Evolutionary conservation across 2,329 filamentous ascomycete genomes (phyloP), one percentile per base, ranked within the genome.

Genomic region (Ophiostoma triangulosporum): DNA sequence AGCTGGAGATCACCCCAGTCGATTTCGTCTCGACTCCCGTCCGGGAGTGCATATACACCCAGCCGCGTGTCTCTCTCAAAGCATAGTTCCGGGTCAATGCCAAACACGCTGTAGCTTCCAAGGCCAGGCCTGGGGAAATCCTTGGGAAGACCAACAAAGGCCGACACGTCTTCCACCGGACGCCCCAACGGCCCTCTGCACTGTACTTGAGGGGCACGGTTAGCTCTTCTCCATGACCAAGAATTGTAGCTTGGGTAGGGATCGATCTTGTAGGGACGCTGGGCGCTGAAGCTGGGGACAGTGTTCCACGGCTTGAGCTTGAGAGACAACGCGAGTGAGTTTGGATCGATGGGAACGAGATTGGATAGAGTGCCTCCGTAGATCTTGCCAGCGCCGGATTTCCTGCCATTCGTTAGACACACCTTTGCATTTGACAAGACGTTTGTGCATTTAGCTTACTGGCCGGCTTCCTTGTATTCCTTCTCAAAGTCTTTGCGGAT

Each of bases 161-260:
- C 78, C 6, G 81, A 68, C 26, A 83, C 71, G 60, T 88, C 83
- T 56, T 81, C 74, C 7, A 77, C 66, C 48, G 72, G 72, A 54
- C 74, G 69, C 43, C 82, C 82, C 4, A 76, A 69, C 1, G 84
- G 80, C 1, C 84, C 84, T 50, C 77, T 69, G 64, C 86, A 90
- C 2, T 81, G 66, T 6, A 79, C 73, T 61, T 83, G 79, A 52
- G 74, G 65, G 15, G 81, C 83, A 48, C 75, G 71, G 58, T 50
- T 40, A 2, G 76, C 76, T 29, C 68, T 64, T 48, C 69, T 67
- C 82, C 83, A 89, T 14, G 70, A 66, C 3, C 70, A 68, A 50
- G 73, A 76, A 61, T 86, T 84, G 68, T 88, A 87, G 15, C 77
- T 69, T 0, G 85, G 84, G 58, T 88, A 89, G 0, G 86, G 86